Evolutionary conservation across 257 asterid genomes (phyloP), one percentile per base, ranked within the genome.

Genomic region (Solanum chmielewskii): DNA sequence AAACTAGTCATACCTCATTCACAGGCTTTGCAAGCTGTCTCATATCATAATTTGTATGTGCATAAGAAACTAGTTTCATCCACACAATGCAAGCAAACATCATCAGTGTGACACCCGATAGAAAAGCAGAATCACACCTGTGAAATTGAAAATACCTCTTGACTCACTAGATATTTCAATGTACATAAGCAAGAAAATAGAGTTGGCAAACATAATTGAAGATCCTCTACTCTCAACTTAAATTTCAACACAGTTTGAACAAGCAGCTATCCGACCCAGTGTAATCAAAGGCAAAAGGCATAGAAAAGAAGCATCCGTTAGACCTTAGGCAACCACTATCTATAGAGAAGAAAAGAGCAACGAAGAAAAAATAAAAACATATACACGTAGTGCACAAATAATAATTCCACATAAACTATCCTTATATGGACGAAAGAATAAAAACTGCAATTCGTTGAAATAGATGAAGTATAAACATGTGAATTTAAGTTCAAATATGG

Each of bases 101-200:
- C 99, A 95, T 97, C 85, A 97, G 90, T 10, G 92, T 90, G 84
- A 90, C 98, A 52, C 99, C 99, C 4, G 98, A 94, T 60, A 92
- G 94, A 83, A 97, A 98, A 70, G 99, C 99, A 91, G 99, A 93
- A 90, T 96, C 99, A 86, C 94, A 93, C 94, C 99, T 97, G 98
- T 64, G 84, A 88, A 92, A 88, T 88, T 90, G 78, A 77, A 33
- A 81, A 91, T 39, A 82, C 41, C n/a, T 49, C 39, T 6, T 6
- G 29, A 49, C 21, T 49, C 69, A 29, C 45, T 81, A 31, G 12
- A 29, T 80, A 15, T 49, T 80, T 80, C 11, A 80, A 49, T 80
- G 85, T 10, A 81, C 21, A 81, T 18, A 23, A 81, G 45, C 70
- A 81, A 49, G 7, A 49, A 81, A 81, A 49, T 11, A 49, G 45